phyloP scores from a whole-genome alignment of 2,329 filamentous ascomycete species.

The Aspergillus latus region DNA sequence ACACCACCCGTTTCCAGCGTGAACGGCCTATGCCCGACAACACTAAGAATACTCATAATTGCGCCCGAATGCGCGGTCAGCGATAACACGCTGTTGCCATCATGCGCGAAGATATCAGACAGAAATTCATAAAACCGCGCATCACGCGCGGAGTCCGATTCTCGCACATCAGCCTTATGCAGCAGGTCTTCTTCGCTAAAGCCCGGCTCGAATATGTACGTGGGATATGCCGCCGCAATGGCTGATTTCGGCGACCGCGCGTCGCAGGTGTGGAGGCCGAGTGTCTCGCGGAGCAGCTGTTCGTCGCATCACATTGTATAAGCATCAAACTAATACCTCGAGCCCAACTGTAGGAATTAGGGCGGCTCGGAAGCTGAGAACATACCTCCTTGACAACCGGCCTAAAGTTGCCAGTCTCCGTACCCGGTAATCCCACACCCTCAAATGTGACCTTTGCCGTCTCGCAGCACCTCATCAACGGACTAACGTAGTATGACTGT shows the following conservation, averaged over 20 bases:
- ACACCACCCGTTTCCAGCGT: slow-evolving; percentile 51
- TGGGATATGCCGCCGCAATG: slow-evolving; percentile 52
- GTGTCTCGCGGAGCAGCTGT: slow-evolving; percentile 56
- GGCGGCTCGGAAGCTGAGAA: neutral
- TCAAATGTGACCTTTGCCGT: slow-evolving; percentile 58
- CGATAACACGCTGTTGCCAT: slow-evolving; percentile 51
- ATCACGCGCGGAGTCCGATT: slow-evolving; percentile 51
- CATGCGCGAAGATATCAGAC: slow-evolving; percentile 54
- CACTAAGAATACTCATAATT: slow-evolving; percentile 54
- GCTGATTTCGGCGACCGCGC: slow-evolving; percentile 51
- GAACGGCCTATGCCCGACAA: slow-evolving; percentile 50
- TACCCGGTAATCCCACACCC: slow-evolving; percentile 46
- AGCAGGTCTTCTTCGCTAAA: slow-evolving; percentile 57
- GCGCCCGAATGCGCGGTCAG: slow-evolving; percentile 61
- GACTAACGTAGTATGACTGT: slow-evolving; percentile 58
- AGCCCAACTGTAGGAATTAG: no score
- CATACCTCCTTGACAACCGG: slow-evolving; percentile 57
- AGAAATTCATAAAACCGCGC: slow-evolving; percentile 49
- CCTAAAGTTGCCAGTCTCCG: slow-evolving; percentile 47
- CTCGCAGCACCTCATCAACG: slow-evolving; percentile 57
- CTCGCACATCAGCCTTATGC: slow-evolving; percentile 51
- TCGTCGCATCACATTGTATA: no score
- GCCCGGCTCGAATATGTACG: slow-evolving; percentile 52
- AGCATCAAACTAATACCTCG: no score
- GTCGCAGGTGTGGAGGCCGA: slow-evolving; percentile 64